Evolutionary conservation across 768 basidiomycete species (phyloP).

Genomic region (Guyanaporus albipodus): DNA sequence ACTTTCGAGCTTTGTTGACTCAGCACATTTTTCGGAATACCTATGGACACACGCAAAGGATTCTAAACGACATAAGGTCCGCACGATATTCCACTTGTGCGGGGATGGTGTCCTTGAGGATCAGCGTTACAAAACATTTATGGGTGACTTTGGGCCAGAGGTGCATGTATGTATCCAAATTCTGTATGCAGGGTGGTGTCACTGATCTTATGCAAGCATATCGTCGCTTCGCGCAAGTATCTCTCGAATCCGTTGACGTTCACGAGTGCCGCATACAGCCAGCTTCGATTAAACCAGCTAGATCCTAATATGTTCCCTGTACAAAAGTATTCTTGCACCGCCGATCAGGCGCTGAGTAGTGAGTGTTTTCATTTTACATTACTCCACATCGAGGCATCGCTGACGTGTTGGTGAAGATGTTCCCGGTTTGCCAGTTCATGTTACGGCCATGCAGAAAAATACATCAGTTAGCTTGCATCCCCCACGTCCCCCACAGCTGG

Average conservation of each 20-base stretch:
- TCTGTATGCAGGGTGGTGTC: not conserved
- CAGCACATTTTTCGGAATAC: constrained; percentile 47
- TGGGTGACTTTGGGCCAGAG: constrained; percentile 58
- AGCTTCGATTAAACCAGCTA: constrained; percentile 66
- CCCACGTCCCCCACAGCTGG: constrained; percentile 36
- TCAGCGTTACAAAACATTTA: constrained; percentile 64
- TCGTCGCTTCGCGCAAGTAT: constrained; percentile 64
- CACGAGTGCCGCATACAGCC: constrained; percentile 66
- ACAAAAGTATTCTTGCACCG: constrained; percentile 47
- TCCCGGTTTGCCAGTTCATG: constrained; percentile 47
- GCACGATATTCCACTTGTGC: constrained; percentile 63
- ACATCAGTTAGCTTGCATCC: constrained; percentile 46
- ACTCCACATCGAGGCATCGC: not conserved
- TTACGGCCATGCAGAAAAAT: constrained; percentile 40
- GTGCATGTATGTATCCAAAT: constrained; percentile 49
- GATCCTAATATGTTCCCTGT: constrained; percentile 71
- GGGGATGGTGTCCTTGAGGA: constrained; percentile 71
- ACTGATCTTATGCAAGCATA: constrained; percentile 49
- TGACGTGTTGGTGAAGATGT: constrained; percentile 21
- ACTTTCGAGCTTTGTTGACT: constrained; percentile 42
- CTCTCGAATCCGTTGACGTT: constrained; percentile 67
- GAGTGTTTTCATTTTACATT: constrained; percentile 3
- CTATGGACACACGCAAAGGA: constrained; percentile 40
- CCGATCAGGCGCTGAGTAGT: constrained; percentile 39
- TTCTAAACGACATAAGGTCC: constrained; percentile 41